Evolutionary conservation across 202 grass and related monocot species (phyloP).

Genomic region (Carex arenaria): DNA sequence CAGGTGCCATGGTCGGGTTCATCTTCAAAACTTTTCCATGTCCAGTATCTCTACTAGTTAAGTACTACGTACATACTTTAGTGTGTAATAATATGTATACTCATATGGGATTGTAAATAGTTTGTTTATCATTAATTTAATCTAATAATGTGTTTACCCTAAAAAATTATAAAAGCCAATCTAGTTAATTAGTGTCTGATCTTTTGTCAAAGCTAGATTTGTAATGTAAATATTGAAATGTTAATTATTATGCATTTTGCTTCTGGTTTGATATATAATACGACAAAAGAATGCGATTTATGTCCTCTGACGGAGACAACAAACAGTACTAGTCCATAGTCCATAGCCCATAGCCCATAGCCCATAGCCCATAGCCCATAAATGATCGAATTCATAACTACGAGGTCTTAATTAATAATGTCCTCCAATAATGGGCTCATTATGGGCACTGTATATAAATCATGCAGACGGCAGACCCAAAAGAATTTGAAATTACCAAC

Average conservation of each 20-base stretch:
- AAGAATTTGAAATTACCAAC: too few species aligned
- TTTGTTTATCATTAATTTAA: background rate
- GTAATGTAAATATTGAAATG: background rate
- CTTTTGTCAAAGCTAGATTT: background rate
- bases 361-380: too few species aligned
- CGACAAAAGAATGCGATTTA: too few species aligned
- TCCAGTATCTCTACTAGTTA: conserved; percentile 59
- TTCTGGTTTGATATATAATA: too few species aligned
- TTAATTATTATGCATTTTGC: background rate
- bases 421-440: too few species aligned
- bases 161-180: background rate
- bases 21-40: conserved; percentile 31
- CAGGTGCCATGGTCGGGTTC: conserved; percentile 65
- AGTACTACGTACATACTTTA: background rate
- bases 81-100: background rate
- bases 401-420: too few species aligned
- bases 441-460: too few species aligned
- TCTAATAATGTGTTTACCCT: background rate
- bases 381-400: too few species aligned
- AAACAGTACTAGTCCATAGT: too few species aligned
- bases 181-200: background rate
- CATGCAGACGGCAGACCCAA: too few species aligned
- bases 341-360: too few species aligned
- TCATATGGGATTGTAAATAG: background rate
- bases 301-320: too few species aligned